phyloP scores from a whole-genome alignment of 208 protist genomes.

The Trypanosomatidae sp. region DNA sequence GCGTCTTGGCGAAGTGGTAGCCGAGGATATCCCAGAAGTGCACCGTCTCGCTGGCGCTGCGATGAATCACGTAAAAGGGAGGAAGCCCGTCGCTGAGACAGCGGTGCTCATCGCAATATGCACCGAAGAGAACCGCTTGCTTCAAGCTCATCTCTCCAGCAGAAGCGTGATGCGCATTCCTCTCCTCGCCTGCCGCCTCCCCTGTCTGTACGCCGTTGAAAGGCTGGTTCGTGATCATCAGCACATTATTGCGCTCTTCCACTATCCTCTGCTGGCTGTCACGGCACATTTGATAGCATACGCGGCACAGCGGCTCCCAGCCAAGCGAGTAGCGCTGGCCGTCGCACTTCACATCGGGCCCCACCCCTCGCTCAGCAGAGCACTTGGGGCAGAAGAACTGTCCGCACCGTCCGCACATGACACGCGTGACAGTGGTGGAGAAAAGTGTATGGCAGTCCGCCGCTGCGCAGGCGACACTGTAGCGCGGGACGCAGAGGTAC shows the following conservation, averaged over 20 bases:
- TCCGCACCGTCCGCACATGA: slow-evolving; percentile 77
- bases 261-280: slow-evolving; percentile 25
- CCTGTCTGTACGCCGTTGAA: not conserved
- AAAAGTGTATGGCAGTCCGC: slow-evolving; percentile 44
- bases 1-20: slow-evolving; percentile 25
- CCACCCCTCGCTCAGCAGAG: slow-evolving; percentile 43
- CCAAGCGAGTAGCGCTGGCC: slow-evolving; percentile 39
- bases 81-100: slow-evolving; percentile 29
- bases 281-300: slow-evolving; percentile 51
- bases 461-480: slow-evolving; percentile 29
- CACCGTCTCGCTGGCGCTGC: slow-evolving; percentile 12
- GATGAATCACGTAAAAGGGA: slow-evolving; percentile 28
- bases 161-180: slow-evolving; percentile 3
- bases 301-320: slow-evolving; percentile 60
- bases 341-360: slow-evolving; percentile 41
- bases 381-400: slow-evolving; percentile 70
- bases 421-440: slow-evolving; percentile 33
- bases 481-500: slow-evolving; percentile 43
- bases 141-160: slow-evolving; percentile 24
- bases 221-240: slow-evolving; percentile 12
- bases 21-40: slow-evolving; percentile 19
- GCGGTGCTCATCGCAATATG: slow-evolving; percentile 19
- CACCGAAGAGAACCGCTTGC: slow-evolving; percentile 30
- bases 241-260: slow-evolving; percentile 15
- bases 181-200: slow-evolving; percentile 6